Evolutionary conservation across 192 early-diverging fungal species (phyloP), one percentile per base, ranked within the genome.

Genomic region (Allomyces macrogynus): DNA sequence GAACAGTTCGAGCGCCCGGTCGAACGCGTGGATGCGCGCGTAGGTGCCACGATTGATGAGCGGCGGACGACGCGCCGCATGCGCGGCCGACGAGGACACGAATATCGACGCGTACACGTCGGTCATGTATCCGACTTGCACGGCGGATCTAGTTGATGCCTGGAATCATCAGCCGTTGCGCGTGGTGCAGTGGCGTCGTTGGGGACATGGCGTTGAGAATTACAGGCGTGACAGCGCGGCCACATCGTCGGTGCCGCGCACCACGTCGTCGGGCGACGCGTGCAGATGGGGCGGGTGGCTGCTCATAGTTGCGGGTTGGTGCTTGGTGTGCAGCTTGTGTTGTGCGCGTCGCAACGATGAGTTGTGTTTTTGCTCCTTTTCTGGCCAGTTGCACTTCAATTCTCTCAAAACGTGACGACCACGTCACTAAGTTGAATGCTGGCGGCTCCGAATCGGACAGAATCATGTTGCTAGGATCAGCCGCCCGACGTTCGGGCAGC

Each of bases 31-130:
- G 66, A 83, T 83, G 11, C 95, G 82, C 8, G 87, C 72, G 69
- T 86, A 93, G 0, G 92, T 86, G 4, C 90, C 88, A 76, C 93
- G 76, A 73, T 98, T 98, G 64, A 98, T 96, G 62, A 98, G 76
- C 22, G 93, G 95, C 16, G 90, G 82, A 16, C 91, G 77, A 24
- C 86, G 73, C 8, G 78, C 75, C n/a, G 87, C 77, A 4, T 80
- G 78, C 43, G 79, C 78, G 8, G 92, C 84, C 80, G 96, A 95
- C 43, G 84, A 74, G 40, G 75, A 74, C 12, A 92, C 85, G 75
- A 87, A 83, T 10, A 44, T 43, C 57, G 68, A 40, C 16, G 66
- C 66, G 62, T 68, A 95, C 4, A 81, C 83, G 69, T 98, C 93
- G 23, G 75, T 61, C 63, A 95, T 76, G 70, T 98, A 96, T 0